phyloP scores from a whole-genome alignment of 2,329 filamentous ascomycete genomes.

The Trichoderma sp. region DNA sequence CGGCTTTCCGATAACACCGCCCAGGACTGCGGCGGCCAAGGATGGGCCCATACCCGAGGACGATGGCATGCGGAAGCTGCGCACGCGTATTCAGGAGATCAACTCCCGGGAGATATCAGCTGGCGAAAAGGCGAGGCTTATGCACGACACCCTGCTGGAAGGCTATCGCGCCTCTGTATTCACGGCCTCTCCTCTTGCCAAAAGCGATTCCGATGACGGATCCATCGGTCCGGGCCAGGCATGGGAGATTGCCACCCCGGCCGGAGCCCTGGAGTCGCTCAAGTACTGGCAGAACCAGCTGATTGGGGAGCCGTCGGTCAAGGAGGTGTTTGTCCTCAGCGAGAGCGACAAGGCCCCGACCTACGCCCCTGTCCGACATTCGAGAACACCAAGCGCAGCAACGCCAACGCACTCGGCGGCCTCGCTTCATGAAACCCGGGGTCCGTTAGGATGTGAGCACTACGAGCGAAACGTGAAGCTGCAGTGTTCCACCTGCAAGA shows the following conservation, averaged over 20 bases:
- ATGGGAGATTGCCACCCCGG: slow-evolving; percentile 47
- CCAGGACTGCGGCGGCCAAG: slow-evolving; percentile 30
- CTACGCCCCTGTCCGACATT: slow-evolving; percentile 59
- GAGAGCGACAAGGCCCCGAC: slow-evolving; percentile 68
- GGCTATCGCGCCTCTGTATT: slow-evolving; percentile 55
- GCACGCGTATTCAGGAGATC: slow-evolving; percentile 69
- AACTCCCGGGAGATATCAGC: slow-evolving; percentile 61
- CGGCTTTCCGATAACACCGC: slow-evolving; percentile 38
- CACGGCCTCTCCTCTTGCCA: slow-evolving; percentile 28
- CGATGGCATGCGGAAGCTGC: slow-evolving; percentile 72
- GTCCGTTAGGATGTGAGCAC: slow-evolving; percentile 78
- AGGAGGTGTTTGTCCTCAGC: slow-evolving; percentile 54
- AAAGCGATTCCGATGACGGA: slow-evolving; percentile 30
- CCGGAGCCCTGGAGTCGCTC: slow-evolving; percentile 55
- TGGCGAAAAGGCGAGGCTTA: slow-evolving; percentile 68
- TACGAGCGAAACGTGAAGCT: slow-evolving; percentile 96
- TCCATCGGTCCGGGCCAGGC: slow-evolving; percentile 36
- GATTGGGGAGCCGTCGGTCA: slow-evolving; percentile 43
- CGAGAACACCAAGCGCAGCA: slow-evolving; percentile 44
- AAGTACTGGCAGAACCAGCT: slow-evolving; percentile 60
- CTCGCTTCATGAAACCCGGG: slow-evolving; percentile 40
- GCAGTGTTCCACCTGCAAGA: slow-evolving; percentile 85
- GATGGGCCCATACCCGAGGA: slow-evolving; percentile 64
- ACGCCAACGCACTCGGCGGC: slow-evolving; percentile 33
- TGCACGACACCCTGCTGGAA: slow-evolving; percentile 72